These are phyloP conservation scores for Suhomyces vadensis DNA, from an alignment of 805 yeast species.

Conservation along the genomic window DNA sequence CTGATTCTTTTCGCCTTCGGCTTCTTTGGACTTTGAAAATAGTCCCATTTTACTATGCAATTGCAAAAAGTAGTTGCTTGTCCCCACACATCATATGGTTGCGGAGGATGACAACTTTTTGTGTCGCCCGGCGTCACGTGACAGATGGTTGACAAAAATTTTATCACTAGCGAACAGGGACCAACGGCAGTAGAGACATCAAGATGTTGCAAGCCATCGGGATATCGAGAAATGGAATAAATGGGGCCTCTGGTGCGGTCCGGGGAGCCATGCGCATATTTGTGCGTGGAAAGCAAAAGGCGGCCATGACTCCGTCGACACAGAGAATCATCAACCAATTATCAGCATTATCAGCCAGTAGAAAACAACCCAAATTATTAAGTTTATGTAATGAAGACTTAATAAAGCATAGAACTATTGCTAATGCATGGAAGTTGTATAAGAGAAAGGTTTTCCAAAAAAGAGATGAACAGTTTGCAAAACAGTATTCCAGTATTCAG, in stretches of 20 bases:
- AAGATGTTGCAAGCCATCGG: not conserved
- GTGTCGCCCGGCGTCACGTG: not conserved
- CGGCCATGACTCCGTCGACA: slow-evolving; percentile 34
- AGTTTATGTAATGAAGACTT: slow-evolving; percentile 78
- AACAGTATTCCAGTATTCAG: slow-evolving; percentile 65
- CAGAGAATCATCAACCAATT: slow-evolving; percentile 55
- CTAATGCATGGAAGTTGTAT: slow-evolving; percentile 75
- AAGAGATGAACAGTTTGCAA: slow-evolving; percentile 42
- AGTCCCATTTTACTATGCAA: not conserved
- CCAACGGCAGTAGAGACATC: too few relatives aligned
- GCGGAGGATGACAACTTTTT: too few relatives aligned
- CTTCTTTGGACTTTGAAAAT: not conserved
- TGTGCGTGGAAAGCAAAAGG: slow-evolving; percentile 33
- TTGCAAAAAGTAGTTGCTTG: too few relatives aligned
- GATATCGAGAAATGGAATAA: slow-evolving; percentile 1
- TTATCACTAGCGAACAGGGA: not conserved
- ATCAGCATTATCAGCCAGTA: slow-evolving; percentile 80
- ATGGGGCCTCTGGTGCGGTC: not conserved
- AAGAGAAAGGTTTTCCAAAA: slow-evolving; percentile 52
- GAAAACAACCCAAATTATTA: slow-evolving; percentile 83
- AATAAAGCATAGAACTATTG: slow-evolving; percentile 79
- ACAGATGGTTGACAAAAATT: not conserved
- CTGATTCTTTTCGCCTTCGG: not conserved
- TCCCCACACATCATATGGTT: too few relatives aligned
- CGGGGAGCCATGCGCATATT: slow-evolving; percentile 15